Evolutionary conservation across 805 yeast genomes (phyloP).

Genomic region (Naumovozyma castellii): DNA sequence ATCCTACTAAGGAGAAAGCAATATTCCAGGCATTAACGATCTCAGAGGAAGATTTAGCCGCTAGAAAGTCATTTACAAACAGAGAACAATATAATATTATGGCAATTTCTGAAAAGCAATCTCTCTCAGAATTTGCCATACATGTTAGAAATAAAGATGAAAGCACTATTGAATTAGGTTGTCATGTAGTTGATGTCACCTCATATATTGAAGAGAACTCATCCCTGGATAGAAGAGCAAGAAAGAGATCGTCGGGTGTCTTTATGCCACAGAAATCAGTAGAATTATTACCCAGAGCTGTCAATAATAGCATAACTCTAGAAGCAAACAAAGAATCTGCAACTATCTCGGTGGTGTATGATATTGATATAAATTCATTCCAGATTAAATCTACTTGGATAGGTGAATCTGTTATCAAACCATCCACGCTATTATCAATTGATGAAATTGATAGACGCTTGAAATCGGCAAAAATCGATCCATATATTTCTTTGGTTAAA

Average conservation of each 20-base stretch:
- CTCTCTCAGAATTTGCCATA: slow-evolving; percentile 62
- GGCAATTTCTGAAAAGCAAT: slow-evolving; percentile 27
- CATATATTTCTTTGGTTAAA: slow-evolving; percentile 11
- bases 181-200: slow-evolving; percentile 77
- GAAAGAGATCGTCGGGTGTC: slow-evolving; percentile 83
- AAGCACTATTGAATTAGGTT: slow-evolving; percentile 62
- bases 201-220: slow-evolving; percentile 65
- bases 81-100: slow-evolving; percentile 23
- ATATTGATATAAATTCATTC: slow-evolving; percentile 60
- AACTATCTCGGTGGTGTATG: slow-evolving; percentile 70
- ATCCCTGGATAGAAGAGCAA: slow-evolving; percentile 74
- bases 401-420: slow-evolving; percentile 59
- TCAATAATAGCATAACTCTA: slow-evolving; percentile 54
- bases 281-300: slow-evolving; percentile 56
- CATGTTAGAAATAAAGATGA: slow-evolving; percentile 59
- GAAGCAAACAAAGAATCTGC: slow-evolving; percentile 50
- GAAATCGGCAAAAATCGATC: slow-evolving; percentile 4
- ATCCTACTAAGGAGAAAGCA: slow-evolving; percentile 23
- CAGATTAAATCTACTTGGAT: slow-evolving; percentile 71
- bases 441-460: slow-evolving; percentile 16
- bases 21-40: slow-evolving; percentile 18
- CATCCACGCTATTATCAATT: slow-evolving; percentile 34
- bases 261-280: slow-evolving; percentile 68
- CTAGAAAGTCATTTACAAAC: slow-evolving; percentile 16
- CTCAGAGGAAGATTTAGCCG: slow-evolving; percentile 12